Evolutionary conservation across 2,329 filamentous ascomycete species (phyloP).

Genomic region (Penicillium capsulatum): DNA sequence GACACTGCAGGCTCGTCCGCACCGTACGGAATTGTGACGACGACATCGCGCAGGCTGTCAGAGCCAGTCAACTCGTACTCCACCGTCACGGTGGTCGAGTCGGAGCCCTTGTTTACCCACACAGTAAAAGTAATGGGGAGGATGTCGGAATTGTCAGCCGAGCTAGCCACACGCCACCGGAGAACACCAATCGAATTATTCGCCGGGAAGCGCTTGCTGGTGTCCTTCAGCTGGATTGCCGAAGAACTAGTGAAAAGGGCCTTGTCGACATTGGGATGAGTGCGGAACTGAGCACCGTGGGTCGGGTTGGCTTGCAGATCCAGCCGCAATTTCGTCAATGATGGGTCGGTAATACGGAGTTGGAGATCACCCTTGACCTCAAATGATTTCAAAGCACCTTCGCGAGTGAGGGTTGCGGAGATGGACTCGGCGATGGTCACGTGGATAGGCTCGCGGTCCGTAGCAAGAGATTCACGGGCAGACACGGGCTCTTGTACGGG

Average conservation of each 20-base stretch:
- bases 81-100: conserved; percentile 83
- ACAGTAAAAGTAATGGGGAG: conserved; percentile 95
- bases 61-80: conserved; percentile 90
- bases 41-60: conserved; percentile 75
- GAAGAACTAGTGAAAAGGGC: conserved; percentile 77
- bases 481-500: conserved; percentile 50
- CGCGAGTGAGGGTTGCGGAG: conserved; percentile 79
- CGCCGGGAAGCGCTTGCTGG: conserved; percentile 81
- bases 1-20: conserved; percentile 82
- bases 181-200: conserved; percentile 92
- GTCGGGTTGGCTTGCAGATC: conserved; percentile 70
- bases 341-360: conserved; percentile 81
- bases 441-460: conserved; percentile 80
- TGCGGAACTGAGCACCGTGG: conserved; percentile 84
- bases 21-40: conserved; percentile 80
- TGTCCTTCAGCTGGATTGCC: conserved; percentile 84
- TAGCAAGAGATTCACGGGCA: conserved; percentile 60
- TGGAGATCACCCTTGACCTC: conserved; percentile 89
- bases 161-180: conserved; percentile 77
- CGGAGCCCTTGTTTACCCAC: conserved; percentile 86
- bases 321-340: conserved; percentile 87
- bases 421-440: conserved; percentile 87
- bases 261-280: conserved; percentile 95
- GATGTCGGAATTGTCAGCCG: conserved; percentile 73
- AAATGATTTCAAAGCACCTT: conserved; percentile 80